Evolutionary conservation across 108 stramenopile genomes (phyloP).

Genomic region (Discostella pseudostelligera): DNA sequence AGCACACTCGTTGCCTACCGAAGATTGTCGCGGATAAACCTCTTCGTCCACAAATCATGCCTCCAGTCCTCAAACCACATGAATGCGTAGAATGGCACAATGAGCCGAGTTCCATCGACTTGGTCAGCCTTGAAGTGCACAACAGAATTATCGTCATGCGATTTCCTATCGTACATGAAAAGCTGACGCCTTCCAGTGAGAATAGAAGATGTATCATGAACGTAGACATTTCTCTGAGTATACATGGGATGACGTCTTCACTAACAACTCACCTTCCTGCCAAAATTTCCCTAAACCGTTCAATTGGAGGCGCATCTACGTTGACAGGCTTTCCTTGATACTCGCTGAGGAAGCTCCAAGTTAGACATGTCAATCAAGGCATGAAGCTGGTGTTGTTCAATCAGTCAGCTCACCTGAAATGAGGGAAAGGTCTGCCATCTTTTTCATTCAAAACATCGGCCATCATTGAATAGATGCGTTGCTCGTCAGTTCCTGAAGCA

Average conservation of each 20-base stretch:
- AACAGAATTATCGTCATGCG: constrained; percentile 57
- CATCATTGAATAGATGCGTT: constrained; percentile 21
- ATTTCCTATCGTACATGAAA: constrained; percentile 56
- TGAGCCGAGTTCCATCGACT: constrained; percentile 42
- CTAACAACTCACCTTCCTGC: too few relatives aligned
- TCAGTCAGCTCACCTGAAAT: constrained; percentile 15
- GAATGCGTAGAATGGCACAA: constrained; percentile 82
- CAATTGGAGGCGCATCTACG: constrained; percentile 36
- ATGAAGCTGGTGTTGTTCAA: background rate
- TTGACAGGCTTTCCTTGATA: constrained; percentile 37
- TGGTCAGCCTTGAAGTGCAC: constrained; percentile 54
- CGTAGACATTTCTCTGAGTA: too few relatives aligned
- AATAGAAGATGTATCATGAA: too few relatives aligned
- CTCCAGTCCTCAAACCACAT: constrained; percentile 77
- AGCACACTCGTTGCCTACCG: constrained; percentile 34
- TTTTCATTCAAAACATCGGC: constrained; percentile 29
- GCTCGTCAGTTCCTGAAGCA: constrained; percentile 14
- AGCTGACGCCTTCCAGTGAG: constrained; percentile 44
- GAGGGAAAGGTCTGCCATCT: constrained; percentile 38
- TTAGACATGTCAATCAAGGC: background rate
- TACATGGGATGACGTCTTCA: too few relatives aligned
- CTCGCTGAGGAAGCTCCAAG: constrained; percentile 5
- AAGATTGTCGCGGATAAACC: constrained; percentile 71
- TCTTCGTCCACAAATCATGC: constrained; percentile 67
- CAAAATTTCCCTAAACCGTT: constrained; percentile 53